A percentile compares a stretch with the other conserved stretches of the same genome.
These are phyloP conservation scores for Citrullus mucosospermus DNA, from an alignment of 306 rosid genomes.

Conservation along the genomic window DNA sequence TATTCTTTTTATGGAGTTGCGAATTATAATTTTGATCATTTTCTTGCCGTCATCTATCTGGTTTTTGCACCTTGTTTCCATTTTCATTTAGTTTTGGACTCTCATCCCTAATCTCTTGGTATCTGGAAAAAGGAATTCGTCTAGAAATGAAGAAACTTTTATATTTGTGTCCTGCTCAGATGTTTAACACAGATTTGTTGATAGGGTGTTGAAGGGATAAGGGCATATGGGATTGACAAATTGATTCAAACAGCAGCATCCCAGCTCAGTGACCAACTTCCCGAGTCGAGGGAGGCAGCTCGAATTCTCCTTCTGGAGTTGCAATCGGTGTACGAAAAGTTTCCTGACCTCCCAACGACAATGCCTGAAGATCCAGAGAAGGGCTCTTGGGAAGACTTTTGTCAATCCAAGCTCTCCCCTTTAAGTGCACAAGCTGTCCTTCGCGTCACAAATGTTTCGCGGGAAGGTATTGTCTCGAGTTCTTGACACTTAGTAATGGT, in stretches of 20 bases:
- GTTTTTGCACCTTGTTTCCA: neutral
- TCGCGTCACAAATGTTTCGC: constrained; percentile 60
- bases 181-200: constrained; percentile 6
- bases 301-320: constrained; percentile 71
- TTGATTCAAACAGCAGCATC: constrained; percentile 84
- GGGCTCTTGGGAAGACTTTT: constrained; percentile 81
- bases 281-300: constrained; percentile 97
- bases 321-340: constrained; percentile 63
- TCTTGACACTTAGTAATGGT: constrained; percentile 35
- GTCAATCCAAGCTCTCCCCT: constrained; percentile 79
- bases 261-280: constrained; percentile 92
- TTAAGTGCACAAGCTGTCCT: constrained; percentile 95
- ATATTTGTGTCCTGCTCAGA: neutral
- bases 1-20: neutral
- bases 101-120: neutral
- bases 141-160: neutral
- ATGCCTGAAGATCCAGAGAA: constrained; percentile 29
- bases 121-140: neutral
- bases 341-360: constrained; percentile 21
- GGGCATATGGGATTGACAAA: constrained; percentile 75
- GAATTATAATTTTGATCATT: neutral
- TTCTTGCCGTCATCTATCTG: neutral
- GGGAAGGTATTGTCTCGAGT: constrained; percentile 54
- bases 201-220: constrained; percentile 89
- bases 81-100: neutral